These are phyloP conservation scores for Backusella australiensis DNA, from an alignment of 192 early-diverging fungal genomes.

Conservation along the genomic window DNA sequence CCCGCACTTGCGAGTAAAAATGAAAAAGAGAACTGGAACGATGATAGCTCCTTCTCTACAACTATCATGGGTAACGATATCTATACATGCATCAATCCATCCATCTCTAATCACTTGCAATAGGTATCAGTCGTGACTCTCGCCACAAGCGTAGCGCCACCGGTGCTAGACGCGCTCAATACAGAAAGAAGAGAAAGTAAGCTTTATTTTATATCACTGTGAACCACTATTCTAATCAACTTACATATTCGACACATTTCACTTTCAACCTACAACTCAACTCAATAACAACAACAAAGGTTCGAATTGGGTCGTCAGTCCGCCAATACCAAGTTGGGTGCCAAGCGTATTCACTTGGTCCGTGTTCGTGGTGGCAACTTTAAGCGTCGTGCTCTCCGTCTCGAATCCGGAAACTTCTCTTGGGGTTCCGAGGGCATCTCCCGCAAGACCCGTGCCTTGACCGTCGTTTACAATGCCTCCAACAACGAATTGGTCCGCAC, in stretches of 20 bases:
- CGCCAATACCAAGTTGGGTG: constrained; percentile 96
- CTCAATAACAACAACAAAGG: constrained; percentile 7
- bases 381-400: constrained; percentile 97
- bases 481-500: constrained; percentile 99
- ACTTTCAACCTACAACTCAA: background rate
- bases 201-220: background rate
- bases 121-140: constrained; percentile 99
- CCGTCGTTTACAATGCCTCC: constrained; percentile 98
- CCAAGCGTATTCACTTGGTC: constrained; percentile 94
- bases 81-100: constrained; percentile 11
- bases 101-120: constrained; percentile 13
- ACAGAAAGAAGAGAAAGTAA: constrained; percentile 99
- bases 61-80: constrained; percentile 19
- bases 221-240: background rate
- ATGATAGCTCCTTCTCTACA: constrained; percentile 21
- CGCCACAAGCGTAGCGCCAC: constrained; percentile 98
- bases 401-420: constrained; percentile 95
- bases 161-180: constrained; percentile 98
- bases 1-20: background rate
- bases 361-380: constrained; percentile 98
- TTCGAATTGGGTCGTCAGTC: constrained; percentile 99
- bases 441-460: constrained; percentile 94
- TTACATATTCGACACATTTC: background rate
- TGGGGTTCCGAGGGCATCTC: constrained; percentile 96
- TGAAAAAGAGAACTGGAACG: background rate